Evolutionary conservation across 495 filamentous ascomycete genomes (phyloP), one percentile per base, ranked within the genome.

Genomic region (Pseudevernia furfuracea): DNA sequence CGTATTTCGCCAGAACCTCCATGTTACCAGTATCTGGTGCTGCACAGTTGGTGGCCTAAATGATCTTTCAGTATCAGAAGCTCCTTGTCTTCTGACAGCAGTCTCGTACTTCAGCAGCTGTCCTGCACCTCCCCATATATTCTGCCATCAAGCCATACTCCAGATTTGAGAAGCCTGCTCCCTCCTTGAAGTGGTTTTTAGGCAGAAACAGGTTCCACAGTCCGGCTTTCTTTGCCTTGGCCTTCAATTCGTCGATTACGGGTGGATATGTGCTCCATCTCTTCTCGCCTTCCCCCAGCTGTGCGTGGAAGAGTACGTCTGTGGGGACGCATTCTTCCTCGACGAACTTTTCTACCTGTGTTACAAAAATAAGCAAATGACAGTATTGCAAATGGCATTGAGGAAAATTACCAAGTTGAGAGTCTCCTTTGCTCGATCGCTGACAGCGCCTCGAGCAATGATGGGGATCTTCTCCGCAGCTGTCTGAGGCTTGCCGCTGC

Each of bases 161-260:
- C 25, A 96, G 79, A 74, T 96, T 96, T 15, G 84, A 89, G 76
- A 89, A 93, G 41, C 91, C 92, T 7, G 93, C 92, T 21, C 92
- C 93, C 76, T 97, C 89, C 66, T 85, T 89, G 82, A 96, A 97
- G 78, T 97, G 92, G 68, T 85, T 90, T 77, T 90, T 93, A 56
- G 93, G 89, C 65, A 98, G 76, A 81, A 98, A 98, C 85, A 98
- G 89, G 74, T 98, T 98, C 94, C 94, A 98, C 53, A 98, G 80
- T 1, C 94, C 94, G n/a, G 92, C 79, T 71, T 87, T 81, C 72
- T 82, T 83, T 17, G 94, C 94, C 72, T 89, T 90, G 58, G 78
- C 76, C 82, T 98, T 98, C 67, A 98, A 81, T 48, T 90, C 84
- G 68, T 97, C 94, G 66, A 98, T 82, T 64, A 98, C 79, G 37